Base-by-base conservation (phyloP, 495 filamentous ascomycete genomes). In the Lophiostoma macrostomum region DNA sequence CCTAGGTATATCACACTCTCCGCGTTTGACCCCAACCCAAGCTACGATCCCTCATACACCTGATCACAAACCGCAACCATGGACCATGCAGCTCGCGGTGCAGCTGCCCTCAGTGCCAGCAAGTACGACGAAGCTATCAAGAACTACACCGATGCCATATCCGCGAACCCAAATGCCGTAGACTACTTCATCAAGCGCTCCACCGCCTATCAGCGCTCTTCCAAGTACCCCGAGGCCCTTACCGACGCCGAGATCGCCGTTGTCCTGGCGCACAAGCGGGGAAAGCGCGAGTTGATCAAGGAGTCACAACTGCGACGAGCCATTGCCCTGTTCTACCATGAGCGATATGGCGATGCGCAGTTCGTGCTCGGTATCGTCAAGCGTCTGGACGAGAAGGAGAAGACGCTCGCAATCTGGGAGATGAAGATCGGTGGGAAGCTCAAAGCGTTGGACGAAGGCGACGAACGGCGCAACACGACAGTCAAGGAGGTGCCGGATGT, bases 171-270 rank as follows among this genome's bases (percentile, higher is more conserved):
- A 10, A 80, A 76, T 27, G 85, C 90, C 6, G 86, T 88, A 4
- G 67, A 80, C 51, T 97, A 94, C 79, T 86, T 93, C 56, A 81
- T 95, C 54, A 85, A 93, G 66, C 88, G 94, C 22, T 87, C 89
- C 1, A 91, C 83, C 10, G 90, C 90, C 23, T 85, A 88, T 63
- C 79, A 88, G 7, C 85, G 91, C 47, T 70, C 80, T 0, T 75
- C 74, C 45, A 69, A 82, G 25, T 70, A 70, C 51, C n/a, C 57
- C 11, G 65, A 69, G 32, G 86, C 93, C 0, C 80, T 97, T 8
- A 70, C 68, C 14, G 93, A 97, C 73, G 87, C 90, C 27, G 90
- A 96, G 59, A 71, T 80, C 20, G 93, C 87, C 0, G 76, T 94
- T 10, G 63, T 77, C 1, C 72, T 83, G 5, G 89, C 90, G 3